Evolutionary conservation across 305 asterid genomes (phyloP).

Genomic region (Rubia tinctorum): DNA sequence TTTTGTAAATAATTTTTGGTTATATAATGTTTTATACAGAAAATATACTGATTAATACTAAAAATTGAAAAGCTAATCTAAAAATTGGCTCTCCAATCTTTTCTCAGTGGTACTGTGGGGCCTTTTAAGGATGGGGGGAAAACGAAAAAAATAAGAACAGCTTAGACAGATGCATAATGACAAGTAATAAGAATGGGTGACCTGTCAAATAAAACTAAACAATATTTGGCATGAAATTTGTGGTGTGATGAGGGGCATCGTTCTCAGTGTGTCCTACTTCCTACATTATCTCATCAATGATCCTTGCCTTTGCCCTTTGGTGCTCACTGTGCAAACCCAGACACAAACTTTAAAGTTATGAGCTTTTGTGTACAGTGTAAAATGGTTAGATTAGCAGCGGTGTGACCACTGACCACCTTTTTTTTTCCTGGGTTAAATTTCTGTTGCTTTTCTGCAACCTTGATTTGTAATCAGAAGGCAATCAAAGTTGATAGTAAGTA

Average conservation of each 20-base stretch:
- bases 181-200: slow-evolving; percentile 19
- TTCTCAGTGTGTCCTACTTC: slow-evolving; percentile 7
- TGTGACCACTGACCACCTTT: not conserved
- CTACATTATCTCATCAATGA: slow-evolving; percentile 4
- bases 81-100: too few species aligned
- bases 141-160: slow-evolving; percentile 3
- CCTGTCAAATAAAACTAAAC: slow-evolving; percentile 14
- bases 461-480: not conserved
- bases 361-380: not conserved
- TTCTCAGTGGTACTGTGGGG: not conserved
- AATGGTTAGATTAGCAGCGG: slow-evolving; percentile 2
- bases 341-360: not conserved
- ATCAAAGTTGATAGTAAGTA: not conserved
- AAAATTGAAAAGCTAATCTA: too few species aligned
- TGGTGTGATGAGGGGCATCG: slow-evolving; percentile 21
- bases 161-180: slow-evolving; percentile 14
- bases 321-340: not conserved
- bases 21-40: too few species aligned
- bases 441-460: slow-evolving; percentile 1
- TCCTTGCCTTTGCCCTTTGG: not conserved
- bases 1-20: too few species aligned
- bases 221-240: slow-evolving; percentile 10
- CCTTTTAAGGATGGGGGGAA: not conserved
- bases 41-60: too few species aligned
- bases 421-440: not conserved